These are phyloP conservation scores for Pouteria glomerata DNA, from an alignment of 148 eudicot species.

Conservation along the genomic window DNA sequence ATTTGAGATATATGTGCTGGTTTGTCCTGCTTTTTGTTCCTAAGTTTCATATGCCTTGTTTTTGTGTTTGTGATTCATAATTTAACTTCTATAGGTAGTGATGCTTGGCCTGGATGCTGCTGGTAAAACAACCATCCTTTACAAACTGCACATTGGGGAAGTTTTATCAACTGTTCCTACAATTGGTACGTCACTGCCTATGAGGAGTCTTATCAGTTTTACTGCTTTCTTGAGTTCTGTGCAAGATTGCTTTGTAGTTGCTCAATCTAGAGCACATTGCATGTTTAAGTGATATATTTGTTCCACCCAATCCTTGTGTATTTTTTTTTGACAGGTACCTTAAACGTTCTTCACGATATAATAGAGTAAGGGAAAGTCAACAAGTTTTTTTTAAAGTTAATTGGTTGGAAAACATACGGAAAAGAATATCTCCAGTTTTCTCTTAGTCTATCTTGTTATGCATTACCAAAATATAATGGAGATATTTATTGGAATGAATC, in stretches of 20 bases:
- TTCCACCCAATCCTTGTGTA: no score
- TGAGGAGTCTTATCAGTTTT: not conserved
- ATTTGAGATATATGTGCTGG: not conserved
- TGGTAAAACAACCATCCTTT: conserved; percentile 96
- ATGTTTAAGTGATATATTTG: not conserved
- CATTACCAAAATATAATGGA: not conserved
- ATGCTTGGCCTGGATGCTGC: conserved; percentile 99
- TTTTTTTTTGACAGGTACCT: no score
- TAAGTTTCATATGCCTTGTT: not conserved
- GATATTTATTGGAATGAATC: not conserved
- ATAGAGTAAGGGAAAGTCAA: not conserved
- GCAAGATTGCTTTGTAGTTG: not conserved
- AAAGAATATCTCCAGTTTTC: not conserved
- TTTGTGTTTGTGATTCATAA: conserved; percentile 7
- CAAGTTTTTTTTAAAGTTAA: not conserved
- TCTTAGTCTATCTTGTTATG: not conserved
- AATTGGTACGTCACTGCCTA: conserved; percentile 50
- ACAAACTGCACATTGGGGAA: conserved; percentile 98
- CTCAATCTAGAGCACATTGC: not conserved
- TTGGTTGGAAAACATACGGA: not conserved
- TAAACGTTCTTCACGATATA: no score
- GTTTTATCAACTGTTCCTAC: conserved; percentile 98
- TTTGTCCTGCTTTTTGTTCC: not conserved
- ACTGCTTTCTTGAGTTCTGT: conserved; percentile 1
- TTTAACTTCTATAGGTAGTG: conserved; percentile 56